Conservation (phyloP, 225 moss, liverwort and hornwort genomes). For the Asterella californica region DNA sequence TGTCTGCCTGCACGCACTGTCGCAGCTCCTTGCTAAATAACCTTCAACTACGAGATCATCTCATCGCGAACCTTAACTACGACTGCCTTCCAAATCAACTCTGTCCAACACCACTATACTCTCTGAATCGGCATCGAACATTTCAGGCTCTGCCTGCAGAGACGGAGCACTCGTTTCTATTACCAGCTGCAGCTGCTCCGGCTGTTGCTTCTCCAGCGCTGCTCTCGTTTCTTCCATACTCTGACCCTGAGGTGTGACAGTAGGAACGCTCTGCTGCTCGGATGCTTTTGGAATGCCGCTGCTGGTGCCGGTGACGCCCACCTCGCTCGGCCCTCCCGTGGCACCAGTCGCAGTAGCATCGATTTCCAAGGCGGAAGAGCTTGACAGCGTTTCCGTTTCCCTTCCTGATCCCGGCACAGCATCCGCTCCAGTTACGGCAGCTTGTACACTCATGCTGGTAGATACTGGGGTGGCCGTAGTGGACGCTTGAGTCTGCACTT, state of each 20-base stretch:
- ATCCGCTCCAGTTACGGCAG: slow-evolving; percentile 5
- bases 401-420: slow-evolving; percentile 8
- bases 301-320: not conserved
- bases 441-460: not conserved
- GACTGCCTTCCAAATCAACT: slow-evolving; percentile 41
- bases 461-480: not conserved
- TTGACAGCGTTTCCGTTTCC: not conserved
- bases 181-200: not conserved
- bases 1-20: slow-evolving; percentile 2
- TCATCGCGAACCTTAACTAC: not conserved
- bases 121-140: slow-evolving; percentile 34
- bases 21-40: slow-evolving; percentile 1
- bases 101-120: slow-evolving; percentile 45
- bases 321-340: not conserved
- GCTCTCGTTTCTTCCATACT: slow-evolving; percentile 1
- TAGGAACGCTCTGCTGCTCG: not conserved
- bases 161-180: slow-evolving; percentile 16
- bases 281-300: not conserved
- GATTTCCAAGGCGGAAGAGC: not conserved
- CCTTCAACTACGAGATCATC: not conserved
- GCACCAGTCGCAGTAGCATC: slow-evolving; percentile 1
- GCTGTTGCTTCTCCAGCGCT: not conserved
- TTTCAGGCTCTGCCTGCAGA: slow-evolving; percentile 29
- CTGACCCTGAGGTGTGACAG: not conserved
- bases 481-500: slow-evolving; percentile 4